A percentile compares a stretch with the other conserved stretches of the same genome.
Conservation (phyloP, 345 rosid species). For the Boechera divaricarpa region DNA sequence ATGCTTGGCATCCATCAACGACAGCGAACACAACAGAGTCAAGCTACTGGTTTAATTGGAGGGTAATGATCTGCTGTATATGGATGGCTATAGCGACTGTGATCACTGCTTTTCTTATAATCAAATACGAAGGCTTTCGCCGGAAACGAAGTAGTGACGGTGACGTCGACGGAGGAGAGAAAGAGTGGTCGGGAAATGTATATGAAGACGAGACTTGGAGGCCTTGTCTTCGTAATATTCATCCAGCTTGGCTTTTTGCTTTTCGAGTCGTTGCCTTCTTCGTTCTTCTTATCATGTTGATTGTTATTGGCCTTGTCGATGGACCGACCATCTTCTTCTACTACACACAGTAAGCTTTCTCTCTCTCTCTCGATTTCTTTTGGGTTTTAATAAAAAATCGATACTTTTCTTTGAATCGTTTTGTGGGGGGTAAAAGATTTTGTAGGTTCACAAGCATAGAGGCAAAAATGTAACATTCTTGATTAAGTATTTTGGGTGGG, state of each 20-base stretch:
- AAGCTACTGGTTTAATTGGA: constrained; percentile 93
- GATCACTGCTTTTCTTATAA: constrained; percentile 58
- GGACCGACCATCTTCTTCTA: constrained; percentile 87
- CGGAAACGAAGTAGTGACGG: constrained; percentile 29
- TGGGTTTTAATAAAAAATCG: neutral
- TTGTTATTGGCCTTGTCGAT: constrained; percentile 55
- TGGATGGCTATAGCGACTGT: constrained; percentile 56
- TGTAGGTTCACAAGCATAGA: neutral
- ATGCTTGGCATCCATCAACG: constrained; percentile 49
- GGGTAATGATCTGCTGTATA: constrained; percentile 69
- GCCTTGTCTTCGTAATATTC: constrained; percentile 80
- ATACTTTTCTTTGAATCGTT: constrained; percentile 17
- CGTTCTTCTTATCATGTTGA: constrained; percentile 62
- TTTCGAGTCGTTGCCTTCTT: constrained; percentile 71
- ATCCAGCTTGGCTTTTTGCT: constrained; percentile 92
- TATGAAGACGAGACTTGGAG: constrained; percentile 85
- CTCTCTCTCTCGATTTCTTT: constrained; percentile 19
- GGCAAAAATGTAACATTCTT: constrained; percentile 27
- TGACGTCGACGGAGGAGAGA: constrained; percentile 54
- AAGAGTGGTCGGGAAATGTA: constrained; percentile 52
- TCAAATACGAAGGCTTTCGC: constrained; percentile 64
- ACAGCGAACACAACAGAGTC: constrained; percentile 58
- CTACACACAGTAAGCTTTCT: constrained; percentile 84
- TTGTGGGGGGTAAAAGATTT: neutral
- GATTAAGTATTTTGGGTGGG: constrained; percentile 2